Conservation (phyloP, 371 early-diverging fungal species). For the Apophysomyces variabilis region DNA sequence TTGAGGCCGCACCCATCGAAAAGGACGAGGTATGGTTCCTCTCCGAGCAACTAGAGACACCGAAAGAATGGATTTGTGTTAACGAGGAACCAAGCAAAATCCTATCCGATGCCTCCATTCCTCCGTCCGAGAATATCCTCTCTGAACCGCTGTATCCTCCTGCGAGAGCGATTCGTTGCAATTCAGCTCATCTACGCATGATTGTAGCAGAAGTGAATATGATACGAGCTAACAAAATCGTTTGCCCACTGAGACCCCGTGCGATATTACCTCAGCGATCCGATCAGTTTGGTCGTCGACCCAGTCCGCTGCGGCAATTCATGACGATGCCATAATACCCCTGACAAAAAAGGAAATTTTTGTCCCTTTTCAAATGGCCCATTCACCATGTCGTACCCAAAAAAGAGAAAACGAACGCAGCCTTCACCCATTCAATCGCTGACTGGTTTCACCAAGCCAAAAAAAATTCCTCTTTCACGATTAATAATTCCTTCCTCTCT, state of each 20-base stretch:
- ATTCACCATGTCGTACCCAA: not conserved
- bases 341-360: slow-evolving; percentile 1
- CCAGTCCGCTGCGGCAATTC: slow-evolving; percentile 11
- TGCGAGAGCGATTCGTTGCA: slow-evolving; percentile 42
- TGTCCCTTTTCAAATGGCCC: not conserved
- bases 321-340: not conserved
- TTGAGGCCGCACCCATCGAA: not conserved
- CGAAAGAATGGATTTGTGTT: not conserved
- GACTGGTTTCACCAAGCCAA: too few species aligned
- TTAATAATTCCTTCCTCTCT: not conserved
- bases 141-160: slow-evolving; percentile 25
- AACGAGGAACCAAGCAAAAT: slow-evolving; percentile 13
- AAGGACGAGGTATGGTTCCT: not conserved
- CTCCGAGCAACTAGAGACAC: not conserved
- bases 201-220: slow-evolving; percentile 58
- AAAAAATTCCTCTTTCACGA: too few species aligned
- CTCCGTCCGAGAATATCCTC: not conserved
- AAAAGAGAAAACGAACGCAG: not conserved
- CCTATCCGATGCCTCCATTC: not conserved
- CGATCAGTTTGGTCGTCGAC: slow-evolving; percentile 29
- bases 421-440: too few species aligned
- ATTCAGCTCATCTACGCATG: slow-evolving; percentile 54
- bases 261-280: slow-evolving; percentile 42
- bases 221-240: slow-evolving; percentile 56
- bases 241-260: slow-evolving; percentile 54